A percentile compares a stretch with the other conserved stretches of the same genome.
phyloP scores from a whole-genome alignment of 2,329 filamentous ascomycete genomes.

The Aspergillus fumigatus region DNA sequence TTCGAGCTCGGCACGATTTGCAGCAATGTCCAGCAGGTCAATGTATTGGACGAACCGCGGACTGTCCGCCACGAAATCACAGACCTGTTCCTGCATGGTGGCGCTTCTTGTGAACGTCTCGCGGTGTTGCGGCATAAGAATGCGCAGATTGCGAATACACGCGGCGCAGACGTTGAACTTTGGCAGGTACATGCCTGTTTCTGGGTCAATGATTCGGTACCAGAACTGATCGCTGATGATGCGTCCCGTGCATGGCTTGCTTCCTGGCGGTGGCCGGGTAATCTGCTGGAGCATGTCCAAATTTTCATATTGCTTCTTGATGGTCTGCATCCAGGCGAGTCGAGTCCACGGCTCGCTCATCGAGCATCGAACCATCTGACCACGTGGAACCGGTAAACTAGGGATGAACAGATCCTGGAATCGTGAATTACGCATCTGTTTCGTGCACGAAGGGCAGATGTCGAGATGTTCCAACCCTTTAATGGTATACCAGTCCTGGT shows the following conservation, averaged over 20 bases:
- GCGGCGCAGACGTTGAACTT: slow-evolving; percentile 72
- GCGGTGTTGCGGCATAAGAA: slow-evolving; percentile 66
- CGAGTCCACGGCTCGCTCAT: slow-evolving; percentile 80
- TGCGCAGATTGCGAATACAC: slow-evolving; percentile 68
- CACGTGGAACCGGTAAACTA: slow-evolving; percentile 54
- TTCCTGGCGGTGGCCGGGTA: slow-evolving; percentile 56
- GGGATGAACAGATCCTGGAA: slow-evolving; percentile 65
- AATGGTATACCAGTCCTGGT: slow-evolving; percentile 77
- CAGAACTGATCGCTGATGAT: slow-evolving; percentile 58
- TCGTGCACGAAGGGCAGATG: slow-evolving; percentile 78
- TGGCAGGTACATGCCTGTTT: slow-evolving; percentile 58
- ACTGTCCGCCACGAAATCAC: slow-evolving; percentile 63
- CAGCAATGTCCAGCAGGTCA: slow-evolving; percentile 52
- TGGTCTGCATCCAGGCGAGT: slow-evolving; percentile 75
- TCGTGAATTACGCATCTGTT: slow-evolving; percentile 63
- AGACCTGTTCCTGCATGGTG: slow-evolving; percentile 52
- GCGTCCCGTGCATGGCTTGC: slow-evolving; percentile 56
- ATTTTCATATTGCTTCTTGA: slow-evolving; percentile 64
- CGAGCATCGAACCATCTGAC: slow-evolving; percentile 64
- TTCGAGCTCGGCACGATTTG: slow-evolving; percentile 35
- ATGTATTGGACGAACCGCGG: slow-evolving; percentile 55
- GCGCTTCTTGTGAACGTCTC: slow-evolving; percentile 57
- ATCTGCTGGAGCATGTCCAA: slow-evolving; percentile 67
- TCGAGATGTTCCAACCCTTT: slow-evolving; percentile 66
- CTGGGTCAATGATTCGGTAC: slow-evolving; percentile 70